phyloP scores from a whole-genome alignment of 306 rosid species.

The Astragalus membranaceus region DNA sequence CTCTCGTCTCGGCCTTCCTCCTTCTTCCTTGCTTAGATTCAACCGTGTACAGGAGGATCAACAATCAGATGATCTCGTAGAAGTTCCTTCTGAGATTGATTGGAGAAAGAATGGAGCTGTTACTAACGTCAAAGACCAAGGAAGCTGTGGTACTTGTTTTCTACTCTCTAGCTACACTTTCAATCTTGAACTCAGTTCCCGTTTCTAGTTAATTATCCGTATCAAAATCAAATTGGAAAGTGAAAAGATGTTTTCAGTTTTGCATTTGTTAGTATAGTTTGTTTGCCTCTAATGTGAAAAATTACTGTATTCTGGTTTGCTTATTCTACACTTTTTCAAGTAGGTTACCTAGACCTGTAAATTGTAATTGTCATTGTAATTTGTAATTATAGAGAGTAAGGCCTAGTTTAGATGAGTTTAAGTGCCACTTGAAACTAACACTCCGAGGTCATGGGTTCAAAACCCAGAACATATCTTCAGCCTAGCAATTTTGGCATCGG shows the following conservation, averaged over 20 bases:
- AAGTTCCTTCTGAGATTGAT: conserved; percentile 67
- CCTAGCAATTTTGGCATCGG: no score
- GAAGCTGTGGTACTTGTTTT: conserved; percentile 56
- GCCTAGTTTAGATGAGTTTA: background rate
- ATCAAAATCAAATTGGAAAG: background rate
- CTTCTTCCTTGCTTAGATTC: conserved; percentile 28
- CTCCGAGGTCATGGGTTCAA: no score
- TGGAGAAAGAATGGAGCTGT: conserved; percentile 82
- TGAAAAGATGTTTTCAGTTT: no score
- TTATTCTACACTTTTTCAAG: background rate
- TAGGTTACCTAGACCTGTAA: background rate
- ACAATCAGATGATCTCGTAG: background rate
- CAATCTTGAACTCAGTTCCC: background rate
- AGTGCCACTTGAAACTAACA: no score
- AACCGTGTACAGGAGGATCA: conserved; percentile 2
- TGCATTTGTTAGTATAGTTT: no score
- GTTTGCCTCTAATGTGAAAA: background rate
- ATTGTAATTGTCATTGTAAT: background rate
- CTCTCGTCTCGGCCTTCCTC: conserved; percentile 65
- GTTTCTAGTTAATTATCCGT: background rate
- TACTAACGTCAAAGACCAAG: conserved; percentile 75
- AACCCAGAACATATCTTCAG: no score
- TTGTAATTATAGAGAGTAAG: background rate
- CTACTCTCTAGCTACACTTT: background rate
- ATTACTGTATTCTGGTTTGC: background rate